Percentiles rank a stretch among this genome's conserved stretches.
Evolutionary conservation across 1,139 yeast genomes (phyloP).

Genomic region (Candida dubliniensis): DNA sequence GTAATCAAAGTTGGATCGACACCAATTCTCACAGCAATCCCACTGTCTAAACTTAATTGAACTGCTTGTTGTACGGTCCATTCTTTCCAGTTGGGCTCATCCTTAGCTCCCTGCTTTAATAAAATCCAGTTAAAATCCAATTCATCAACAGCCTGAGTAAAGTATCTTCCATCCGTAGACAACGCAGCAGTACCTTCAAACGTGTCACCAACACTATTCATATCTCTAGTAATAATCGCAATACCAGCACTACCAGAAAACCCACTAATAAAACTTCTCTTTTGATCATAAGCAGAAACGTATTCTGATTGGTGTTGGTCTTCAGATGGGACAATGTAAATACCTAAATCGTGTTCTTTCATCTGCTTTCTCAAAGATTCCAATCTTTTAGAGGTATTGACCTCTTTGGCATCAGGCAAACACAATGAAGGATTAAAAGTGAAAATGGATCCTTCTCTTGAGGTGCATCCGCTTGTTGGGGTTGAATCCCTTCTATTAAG

Average conservation of each 20-base stretch:
- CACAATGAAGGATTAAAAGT: constrained; percentile 49
- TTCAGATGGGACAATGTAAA: constrained; percentile 85
- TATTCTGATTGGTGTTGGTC: constrained; percentile 95
- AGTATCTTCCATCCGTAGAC: constrained; percentile 94
- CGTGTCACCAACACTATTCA: constrained; percentile 52
- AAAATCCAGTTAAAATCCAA: constrained; percentile 86
- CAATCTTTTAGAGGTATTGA: constrained; percentile 62
- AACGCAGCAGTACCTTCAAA: constrained; percentile 76
- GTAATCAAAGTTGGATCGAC: constrained; percentile 68
- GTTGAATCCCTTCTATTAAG: constrained; percentile 31
- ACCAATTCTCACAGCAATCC: constrained; percentile 42
- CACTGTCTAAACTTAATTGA: constrained; percentile 48
- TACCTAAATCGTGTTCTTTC: constrained; percentile 64
- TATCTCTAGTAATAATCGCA: constrained; percentile 79
- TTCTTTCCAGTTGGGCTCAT: constrained; percentile 82
- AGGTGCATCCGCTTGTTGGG: constrained; percentile 10
- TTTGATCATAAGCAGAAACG: constrained; percentile 75
- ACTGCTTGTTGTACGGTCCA: constrained; percentile 72
- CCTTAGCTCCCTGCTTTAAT: constrained; percentile 75
- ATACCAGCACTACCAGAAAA: constrained; percentile 96
- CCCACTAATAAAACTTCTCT: constrained; percentile 82
- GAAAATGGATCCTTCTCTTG: constrained; percentile 50
- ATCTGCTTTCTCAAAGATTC: constrained; percentile 63
- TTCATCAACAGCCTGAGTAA: constrained; percentile 85
- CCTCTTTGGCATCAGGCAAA: constrained; percentile 45